A percentile compares a stretch with the other conserved stretches of the same genome.
phyloP scores from a whole-genome alignment of 306 rosid genomes.

The Dalbergia cultrata region DNA sequence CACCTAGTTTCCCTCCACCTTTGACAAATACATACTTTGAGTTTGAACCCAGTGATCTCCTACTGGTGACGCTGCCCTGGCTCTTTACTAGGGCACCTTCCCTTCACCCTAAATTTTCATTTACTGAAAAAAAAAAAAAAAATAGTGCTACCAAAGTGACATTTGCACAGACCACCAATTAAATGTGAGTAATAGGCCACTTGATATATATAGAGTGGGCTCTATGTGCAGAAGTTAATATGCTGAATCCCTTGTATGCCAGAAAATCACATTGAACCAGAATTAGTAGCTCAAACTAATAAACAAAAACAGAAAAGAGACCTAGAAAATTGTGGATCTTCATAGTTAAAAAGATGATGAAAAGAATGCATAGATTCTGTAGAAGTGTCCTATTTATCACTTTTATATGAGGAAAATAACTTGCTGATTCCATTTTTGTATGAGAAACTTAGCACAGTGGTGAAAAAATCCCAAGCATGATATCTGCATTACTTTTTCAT shows the following conservation, averaged over 20 bases:
- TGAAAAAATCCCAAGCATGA: background rate
- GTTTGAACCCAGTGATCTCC: background rate
- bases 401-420: background rate
- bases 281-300: background rate
- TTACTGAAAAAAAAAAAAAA: background rate
- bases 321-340: background rate
- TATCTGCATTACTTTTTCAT: background rate
- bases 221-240: background rate
- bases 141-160: background rate
- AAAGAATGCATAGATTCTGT: background rate
- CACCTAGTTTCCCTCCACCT: background rate
- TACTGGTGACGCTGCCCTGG: background rate
- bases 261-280: background rate
- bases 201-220: background rate
- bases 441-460: background rate
- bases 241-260: background rate
- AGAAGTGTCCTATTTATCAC: background rate
- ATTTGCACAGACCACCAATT: background rate
- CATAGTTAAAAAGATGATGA: background rate
- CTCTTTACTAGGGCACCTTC: background rate
- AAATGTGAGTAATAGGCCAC: background rate
- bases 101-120: background rate
- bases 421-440: background rate
- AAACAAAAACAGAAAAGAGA: background rate
- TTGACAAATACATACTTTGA: background rate